Evolutionary conservation across 106 monocot species (phyloP).

Genomic region (Acanthochlamys bracteata): DNA sequence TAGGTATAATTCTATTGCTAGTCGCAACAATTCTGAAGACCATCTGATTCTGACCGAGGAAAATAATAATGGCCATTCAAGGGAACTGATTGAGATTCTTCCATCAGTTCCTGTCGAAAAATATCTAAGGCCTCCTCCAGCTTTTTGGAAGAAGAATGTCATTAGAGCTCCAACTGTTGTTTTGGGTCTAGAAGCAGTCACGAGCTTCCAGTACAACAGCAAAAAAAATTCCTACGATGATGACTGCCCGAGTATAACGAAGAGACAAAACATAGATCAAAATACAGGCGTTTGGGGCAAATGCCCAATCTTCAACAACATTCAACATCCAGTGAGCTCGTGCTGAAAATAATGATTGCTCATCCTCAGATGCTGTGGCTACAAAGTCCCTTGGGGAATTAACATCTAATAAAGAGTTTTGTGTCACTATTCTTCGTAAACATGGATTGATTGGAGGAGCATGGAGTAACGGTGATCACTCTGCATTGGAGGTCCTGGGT

Average conservation of each 20-base stretch:
- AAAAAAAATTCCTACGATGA: background rate
- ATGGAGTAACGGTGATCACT: background rate
- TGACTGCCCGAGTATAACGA: conserved; percentile 2
- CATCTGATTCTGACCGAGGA: background rate
- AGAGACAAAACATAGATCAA: too few species aligned
- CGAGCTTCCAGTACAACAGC: background rate
- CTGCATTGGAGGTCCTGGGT: conserved; percentile 5
- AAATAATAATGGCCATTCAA: background rate
- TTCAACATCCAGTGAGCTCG: conserved; percentile 15
- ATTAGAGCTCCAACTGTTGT: background rate
- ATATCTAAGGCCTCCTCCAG: background rate
- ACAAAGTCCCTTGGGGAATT: background rate
- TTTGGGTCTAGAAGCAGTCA: background rate
- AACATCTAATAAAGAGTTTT: conserved; percentile 15
- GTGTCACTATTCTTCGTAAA: conserved; percentile 15
- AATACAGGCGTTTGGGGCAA: conserved; percentile 14
- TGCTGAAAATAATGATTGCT: conserved; percentile 13
- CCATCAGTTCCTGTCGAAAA: background rate
- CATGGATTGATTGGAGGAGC: conserved; percentile 16
- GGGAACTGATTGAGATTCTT: background rate
- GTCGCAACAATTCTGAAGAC: background rate
- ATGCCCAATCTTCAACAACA: conserved; percentile 8
- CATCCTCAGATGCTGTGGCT: conserved; percentile 15
- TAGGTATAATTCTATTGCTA: background rate
- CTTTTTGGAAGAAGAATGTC: background rate